phyloP scores from a whole-genome alignment of 1,139 yeast species.

The Diutina neorugosa region DNA sequence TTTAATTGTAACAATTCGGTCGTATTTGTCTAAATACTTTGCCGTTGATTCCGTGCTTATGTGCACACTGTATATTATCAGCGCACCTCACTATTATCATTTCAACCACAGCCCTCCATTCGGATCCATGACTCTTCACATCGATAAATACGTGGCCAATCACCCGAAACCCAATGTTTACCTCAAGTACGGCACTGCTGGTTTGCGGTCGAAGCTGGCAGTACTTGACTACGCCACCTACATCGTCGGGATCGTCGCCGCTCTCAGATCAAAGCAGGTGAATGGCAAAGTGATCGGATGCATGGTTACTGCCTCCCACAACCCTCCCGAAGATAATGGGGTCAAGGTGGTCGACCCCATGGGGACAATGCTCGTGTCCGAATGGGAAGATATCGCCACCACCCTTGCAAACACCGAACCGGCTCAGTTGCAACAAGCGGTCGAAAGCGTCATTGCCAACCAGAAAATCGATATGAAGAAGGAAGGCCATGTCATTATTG shows the following conservation, averaged over 20 bases:
- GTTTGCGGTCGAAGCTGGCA: conserved; percentile 72
- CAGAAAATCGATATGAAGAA: conserved; percentile 27
- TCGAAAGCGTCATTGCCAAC: conserved; percentile 18
- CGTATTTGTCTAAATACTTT: no score
- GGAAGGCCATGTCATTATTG: conserved; percentile 38
- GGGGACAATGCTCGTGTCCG: conserved; percentile 81
- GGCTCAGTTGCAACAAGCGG: conserved; percentile 17
- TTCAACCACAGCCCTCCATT: background rate
- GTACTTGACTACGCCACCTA: conserved; percentile 73
- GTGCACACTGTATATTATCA: background rate
- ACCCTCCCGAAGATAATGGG: conserved; percentile 94
- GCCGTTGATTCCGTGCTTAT: background rate
- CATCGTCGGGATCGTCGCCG: conserved; percentile 74
- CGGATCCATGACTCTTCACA: background rate
- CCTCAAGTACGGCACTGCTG: conserved; percentile 88
- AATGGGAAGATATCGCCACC: conserved; percentile 83
- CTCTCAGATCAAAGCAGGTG: conserved; percentile 62
- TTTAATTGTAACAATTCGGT: no score
- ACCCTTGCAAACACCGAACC: conserved; percentile 59
- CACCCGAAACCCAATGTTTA: conserved; percentile 13
- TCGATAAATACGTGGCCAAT: background rate
- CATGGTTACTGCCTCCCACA: conserved; percentile 96
- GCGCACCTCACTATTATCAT: background rate
- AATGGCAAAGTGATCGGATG: conserved; percentile 68
- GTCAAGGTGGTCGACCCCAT: conserved; percentile 87